phyloP scores from a whole-genome alignment of 257 asterid genomes.

The Nicotiana paniculata region DNA sequence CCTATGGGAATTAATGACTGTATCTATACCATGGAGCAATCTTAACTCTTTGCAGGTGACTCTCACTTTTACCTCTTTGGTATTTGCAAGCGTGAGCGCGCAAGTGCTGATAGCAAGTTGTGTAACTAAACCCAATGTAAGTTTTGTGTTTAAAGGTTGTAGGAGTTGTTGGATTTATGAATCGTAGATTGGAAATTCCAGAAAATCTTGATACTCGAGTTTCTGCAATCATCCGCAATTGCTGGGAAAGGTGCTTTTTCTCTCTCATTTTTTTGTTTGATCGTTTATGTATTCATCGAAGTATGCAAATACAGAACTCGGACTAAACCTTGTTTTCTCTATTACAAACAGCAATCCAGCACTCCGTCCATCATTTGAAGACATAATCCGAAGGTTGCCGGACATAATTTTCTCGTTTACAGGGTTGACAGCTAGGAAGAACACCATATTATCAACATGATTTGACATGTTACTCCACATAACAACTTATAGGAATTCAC shows the following conservation, averaged over 20 bases:
- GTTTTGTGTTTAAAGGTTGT: slow-evolving; percentile 39
- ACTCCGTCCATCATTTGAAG: slow-evolving; percentile 62
- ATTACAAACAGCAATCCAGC: slow-evolving; percentile 41
- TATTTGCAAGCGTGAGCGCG: not conserved
- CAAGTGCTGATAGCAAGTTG: not conserved
- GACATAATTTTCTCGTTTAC: slow-evolving; percentile 27
- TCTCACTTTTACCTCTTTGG: not conserved
- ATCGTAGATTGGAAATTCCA: slow-evolving; percentile 56
- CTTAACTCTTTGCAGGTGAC: slow-evolving; percentile 59
- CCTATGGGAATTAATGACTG: slow-evolving; percentile 73
- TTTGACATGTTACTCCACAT: not conserved
- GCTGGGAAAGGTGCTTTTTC: slow-evolving; percentile 55
- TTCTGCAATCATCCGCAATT: slow-evolving; percentile 51
- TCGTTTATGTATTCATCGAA: not conserved
- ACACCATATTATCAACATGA: not conserved
- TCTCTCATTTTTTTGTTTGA: not conserved
- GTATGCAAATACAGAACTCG: not conserved
- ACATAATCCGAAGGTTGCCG: slow-evolving; percentile 35
- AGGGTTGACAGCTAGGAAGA: slow-evolving; percentile 14
- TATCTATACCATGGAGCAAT: slow-evolving; percentile 56
- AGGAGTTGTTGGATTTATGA: slow-evolving; percentile 70
- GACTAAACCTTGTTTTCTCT: not conserved
- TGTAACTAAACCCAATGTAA: not conserved
- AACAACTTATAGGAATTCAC: not conserved
- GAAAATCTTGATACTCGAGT: slow-evolving; percentile 48